phyloP scores from a whole-genome alignment of 129 eudicot genomes.

The Scalesia atractyloides region DNA sequence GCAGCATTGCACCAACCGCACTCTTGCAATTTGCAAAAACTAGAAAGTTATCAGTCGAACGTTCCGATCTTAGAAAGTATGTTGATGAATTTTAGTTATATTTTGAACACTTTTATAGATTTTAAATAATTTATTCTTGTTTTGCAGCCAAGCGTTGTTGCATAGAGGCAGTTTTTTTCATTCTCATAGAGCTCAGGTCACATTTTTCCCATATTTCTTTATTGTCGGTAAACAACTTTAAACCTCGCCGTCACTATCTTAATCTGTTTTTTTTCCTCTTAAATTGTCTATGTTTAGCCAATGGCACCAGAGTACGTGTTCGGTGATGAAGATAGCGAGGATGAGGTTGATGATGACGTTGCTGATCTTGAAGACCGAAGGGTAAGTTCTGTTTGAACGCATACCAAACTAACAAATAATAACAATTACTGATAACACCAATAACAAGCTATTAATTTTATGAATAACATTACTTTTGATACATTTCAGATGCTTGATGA shows the following conservation, averaged over 20 bases:
- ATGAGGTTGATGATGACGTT: constrained; percentile 98
- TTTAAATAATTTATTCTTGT: constrained; percentile 1
- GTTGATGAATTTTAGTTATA: background rate
- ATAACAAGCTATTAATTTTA: background rate
- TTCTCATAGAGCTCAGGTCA: constrained; percentile 98
- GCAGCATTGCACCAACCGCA: constrained; percentile 57
- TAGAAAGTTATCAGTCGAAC: constrained; percentile 74
- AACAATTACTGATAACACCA: background rate
- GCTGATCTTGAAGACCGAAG: constrained; percentile 94
- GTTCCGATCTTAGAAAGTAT: constrained; percentile 70
- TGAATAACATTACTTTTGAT: background rate
- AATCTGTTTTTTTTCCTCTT: background rate
- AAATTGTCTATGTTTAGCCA: constrained; percentile 47
- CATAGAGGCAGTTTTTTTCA: constrained; percentile 82
- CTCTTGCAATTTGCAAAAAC: constrained; percentile 81
- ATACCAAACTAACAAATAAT: background rate
- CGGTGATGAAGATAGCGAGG: constrained; percentile 95
- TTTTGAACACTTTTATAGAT: background rate
- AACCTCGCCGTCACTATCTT: background rate
- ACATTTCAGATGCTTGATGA: constrained; percentile 93
- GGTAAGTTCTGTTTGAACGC: constrained; percentile 47
- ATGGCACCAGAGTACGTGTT: constrained; percentile 92
- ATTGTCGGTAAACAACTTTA: constrained; percentile 2
- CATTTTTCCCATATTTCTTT: background rate
- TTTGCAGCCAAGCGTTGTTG: constrained; percentile 73